These are phyloP conservation scores for Hypericum perforatum DNA, from an alignment of 345 rosid genomes.

Conservation along the genomic window DNA sequence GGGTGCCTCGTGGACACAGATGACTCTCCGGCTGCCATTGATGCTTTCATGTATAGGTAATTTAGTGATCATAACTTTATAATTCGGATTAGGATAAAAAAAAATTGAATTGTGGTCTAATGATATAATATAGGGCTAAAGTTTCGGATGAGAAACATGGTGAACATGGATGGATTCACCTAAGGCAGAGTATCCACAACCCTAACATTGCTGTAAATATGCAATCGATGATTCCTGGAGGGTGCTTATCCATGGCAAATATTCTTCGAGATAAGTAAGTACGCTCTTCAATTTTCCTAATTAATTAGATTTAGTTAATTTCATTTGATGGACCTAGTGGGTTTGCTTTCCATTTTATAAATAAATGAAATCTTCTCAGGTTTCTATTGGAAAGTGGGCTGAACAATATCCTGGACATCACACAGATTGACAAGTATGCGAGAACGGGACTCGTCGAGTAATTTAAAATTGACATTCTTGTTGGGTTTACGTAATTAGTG, in stretches of 20 bases:
- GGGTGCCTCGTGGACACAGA: constrained; percentile 84
- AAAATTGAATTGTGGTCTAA: not conserved
- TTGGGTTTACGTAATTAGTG: too few relatives aligned
- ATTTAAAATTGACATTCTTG: not conserved
- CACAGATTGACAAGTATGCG: constrained; percentile 41
- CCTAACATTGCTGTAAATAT: constrained; percentile 76
- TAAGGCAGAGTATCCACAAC: constrained; percentile 90
- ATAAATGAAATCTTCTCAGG: constrained; percentile 32
- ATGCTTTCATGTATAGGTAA: constrained; percentile 90
- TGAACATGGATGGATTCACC: constrained; percentile 67
- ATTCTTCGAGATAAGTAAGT: constrained; percentile 45
- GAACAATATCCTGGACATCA: constrained; percentile 46
- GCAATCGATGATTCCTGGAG: constrained; percentile 63
- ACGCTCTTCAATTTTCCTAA: not conserved
- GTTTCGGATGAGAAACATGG: constrained; percentile 48
- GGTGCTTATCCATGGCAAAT: constrained; percentile 47
- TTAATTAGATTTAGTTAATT: not conserved
- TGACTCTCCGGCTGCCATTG: constrained; percentile 58
- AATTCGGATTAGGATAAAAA: not conserved
- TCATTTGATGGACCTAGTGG: not conserved
- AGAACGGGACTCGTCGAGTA: constrained; percentile 6
- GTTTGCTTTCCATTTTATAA: not conserved
- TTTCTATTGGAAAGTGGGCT: constrained; percentile 54
- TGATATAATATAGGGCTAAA: constrained; percentile 38
- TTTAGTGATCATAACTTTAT: not conserved